Conservation (phyloP, 768 basidiomycete genomes). For the Mycena alexandri region DNA sequence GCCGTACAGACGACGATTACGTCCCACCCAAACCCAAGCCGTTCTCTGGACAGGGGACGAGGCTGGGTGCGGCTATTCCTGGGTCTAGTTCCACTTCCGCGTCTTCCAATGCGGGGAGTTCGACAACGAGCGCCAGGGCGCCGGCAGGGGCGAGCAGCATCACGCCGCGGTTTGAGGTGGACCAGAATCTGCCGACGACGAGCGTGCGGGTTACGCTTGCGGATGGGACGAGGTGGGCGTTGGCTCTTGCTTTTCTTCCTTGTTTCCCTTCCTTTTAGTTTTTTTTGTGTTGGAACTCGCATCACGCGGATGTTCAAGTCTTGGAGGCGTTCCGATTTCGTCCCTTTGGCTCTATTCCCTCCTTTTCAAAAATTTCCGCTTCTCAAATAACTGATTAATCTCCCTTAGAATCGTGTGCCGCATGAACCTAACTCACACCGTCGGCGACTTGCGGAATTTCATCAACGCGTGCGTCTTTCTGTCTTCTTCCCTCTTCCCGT, state of each 20-base stretch:
- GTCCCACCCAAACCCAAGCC: constrained; percentile 56
- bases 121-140: not conserved
- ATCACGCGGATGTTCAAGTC: no score
- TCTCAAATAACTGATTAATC: no score
- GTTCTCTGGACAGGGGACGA: constrained; percentile 71
- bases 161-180: constrained; percentile 70
- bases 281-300: no score
- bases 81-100: not conserved
- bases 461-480: constrained; percentile 73
- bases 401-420: no score
- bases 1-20: constrained; percentile 69
- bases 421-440: no score
- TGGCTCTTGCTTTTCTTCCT: not conserved
- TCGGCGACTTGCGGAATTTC: constrained; percentile 68
- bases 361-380: no score
- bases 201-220: constrained; percentile 80
- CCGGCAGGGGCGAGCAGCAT: constrained; percentile 23
- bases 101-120: not conserved
- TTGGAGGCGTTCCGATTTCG: no score
- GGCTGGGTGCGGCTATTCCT: constrained; percentile 72
- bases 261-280: no score
- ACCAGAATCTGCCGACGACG: constrained; percentile 73
- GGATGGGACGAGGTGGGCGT: constrained; percentile 73
- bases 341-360: no score
- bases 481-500: not conserved